Percentiles rank a stretch among this genome's conserved stretches.
Conservation (phyloP, 768 basidiomycete genomes). For the Tulasnella sp. region DNA sequence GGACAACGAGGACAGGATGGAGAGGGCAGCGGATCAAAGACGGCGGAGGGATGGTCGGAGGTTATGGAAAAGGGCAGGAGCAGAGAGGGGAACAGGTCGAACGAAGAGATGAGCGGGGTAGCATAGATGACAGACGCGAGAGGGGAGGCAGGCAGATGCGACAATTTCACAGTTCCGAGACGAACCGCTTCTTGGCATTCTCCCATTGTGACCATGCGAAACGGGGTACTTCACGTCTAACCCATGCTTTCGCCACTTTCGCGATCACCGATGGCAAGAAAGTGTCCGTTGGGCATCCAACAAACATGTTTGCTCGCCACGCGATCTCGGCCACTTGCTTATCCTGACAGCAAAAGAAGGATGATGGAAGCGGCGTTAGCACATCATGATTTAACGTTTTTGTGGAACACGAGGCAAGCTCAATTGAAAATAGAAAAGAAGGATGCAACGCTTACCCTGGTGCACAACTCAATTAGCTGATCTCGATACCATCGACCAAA, state of each 20-base stretch:
- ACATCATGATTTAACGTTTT: neutral
- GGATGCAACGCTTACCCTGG: constrained; percentile 5
- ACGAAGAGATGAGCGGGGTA: neutral
- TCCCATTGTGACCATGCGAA: neutral
- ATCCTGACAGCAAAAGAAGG: neutral
- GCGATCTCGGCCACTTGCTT: constrained; percentile 12
- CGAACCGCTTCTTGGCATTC: neutral
- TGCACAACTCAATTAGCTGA: constrained; percentile 1
- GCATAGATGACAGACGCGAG: neutral
- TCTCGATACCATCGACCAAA: constrained; percentile 14
- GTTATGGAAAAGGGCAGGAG: neutral
- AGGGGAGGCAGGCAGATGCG: neutral
- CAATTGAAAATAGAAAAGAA: neutral
- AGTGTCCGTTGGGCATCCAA: constrained; percentile 1
- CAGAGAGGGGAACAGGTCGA: neutral
- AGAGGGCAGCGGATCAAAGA: neutral
- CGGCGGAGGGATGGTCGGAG: neutral
- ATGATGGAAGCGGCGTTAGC: neutral
- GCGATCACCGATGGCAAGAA: constrained; percentile 9
- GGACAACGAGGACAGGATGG: neutral
- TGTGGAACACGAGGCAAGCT: neutral
- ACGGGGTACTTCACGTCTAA: neutral
- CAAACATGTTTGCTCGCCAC: constrained; percentile 3
- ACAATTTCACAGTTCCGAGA: neutral
- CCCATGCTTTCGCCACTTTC: constrained; percentile 1